phyloP scores from a whole-genome alignment of 805 yeast species.

The Candida endomychidarum region DNA sequence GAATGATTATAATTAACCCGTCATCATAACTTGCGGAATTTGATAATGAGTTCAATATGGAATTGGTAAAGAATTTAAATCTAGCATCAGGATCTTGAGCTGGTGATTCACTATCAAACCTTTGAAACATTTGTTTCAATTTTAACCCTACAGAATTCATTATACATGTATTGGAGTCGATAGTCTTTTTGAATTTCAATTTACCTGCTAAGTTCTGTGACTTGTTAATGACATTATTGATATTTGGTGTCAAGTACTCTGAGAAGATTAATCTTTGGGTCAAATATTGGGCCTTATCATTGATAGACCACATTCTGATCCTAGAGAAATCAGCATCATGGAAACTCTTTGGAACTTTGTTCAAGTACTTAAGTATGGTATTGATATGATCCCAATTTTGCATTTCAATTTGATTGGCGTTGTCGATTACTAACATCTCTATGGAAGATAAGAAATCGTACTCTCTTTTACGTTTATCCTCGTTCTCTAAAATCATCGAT shows the following conservation, averaged over 20 bases:
- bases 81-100: conserved; percentile 76
- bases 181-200: conserved; percentile 51
- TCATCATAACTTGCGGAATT: conserved; percentile 59
- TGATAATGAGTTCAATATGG: conserved; percentile 69
- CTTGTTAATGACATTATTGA: conserved; percentile 59
- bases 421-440: conserved; percentile 78
- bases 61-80: conserved; percentile 75
- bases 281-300: conserved; percentile 69
- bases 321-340: conserved; percentile 89
- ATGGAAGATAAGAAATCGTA: conserved; percentile 86
- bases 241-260: conserved; percentile 78
- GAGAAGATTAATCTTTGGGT: conserved; percentile 79
- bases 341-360: conserved; percentile 71
- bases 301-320: conserved; percentile 88
- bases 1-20: conserved; percentile 80
- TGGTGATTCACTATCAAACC: conserved; percentile 60
- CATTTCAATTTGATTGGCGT: conserved; percentile 81
- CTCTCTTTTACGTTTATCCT: conserved; percentile 55
- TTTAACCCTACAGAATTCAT: conserved; percentile 65
- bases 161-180: conserved; percentile 49
- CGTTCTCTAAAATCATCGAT: conserved; percentile 66
- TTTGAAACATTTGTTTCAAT: conserved; percentile 66
- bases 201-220: conserved; percentile 61
- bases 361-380: conserved; percentile 64
- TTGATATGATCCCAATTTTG: conserved; percentile 89